Percentiles rank a stretch among this genome's conserved stretches.
These are phyloP conservation scores for Stephania cephalantha DNA, from an alignment of 164 flowering plant species.

Conservation along the genomic window DNA sequence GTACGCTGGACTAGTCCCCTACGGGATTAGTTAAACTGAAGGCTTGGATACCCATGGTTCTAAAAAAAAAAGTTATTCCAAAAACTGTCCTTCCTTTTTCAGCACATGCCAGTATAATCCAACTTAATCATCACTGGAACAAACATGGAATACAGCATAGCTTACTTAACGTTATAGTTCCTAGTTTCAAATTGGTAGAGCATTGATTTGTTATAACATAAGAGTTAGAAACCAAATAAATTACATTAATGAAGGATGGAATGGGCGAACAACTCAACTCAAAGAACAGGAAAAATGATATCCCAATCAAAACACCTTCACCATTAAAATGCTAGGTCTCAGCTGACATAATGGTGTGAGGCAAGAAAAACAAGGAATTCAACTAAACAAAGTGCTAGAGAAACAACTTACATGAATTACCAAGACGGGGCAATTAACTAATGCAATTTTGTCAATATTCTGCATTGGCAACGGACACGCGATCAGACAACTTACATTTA, in stretches of 20 bases:
- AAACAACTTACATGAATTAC: slow-evolving; percentile 77
- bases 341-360: background rate
- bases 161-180: background rate
- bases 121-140: background rate
- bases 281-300: background rate
- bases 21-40: background rate
- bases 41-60: too few species aligned
- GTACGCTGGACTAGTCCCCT: background rate
- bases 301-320: background rate
- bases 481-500: background rate
- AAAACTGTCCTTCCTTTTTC: background rate
- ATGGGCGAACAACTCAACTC: background rate
- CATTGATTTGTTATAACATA: background rate
- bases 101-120: background rate
- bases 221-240: background rate
- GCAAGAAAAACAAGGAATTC: background rate
- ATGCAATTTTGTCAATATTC: slow-evolving; percentile 46
- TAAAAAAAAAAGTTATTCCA: too few species aligned
- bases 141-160: background rate
- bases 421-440: slow-evolving; percentile 71
- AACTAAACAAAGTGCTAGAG: background rate
- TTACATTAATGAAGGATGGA: background rate
- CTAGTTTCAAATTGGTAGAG: background rate
- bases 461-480: slow-evolving; percentile 31
- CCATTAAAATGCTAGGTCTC: background rate